phyloP scores from a whole-genome alignment of 805 yeast genomes.

The Saccharomycopsis sp. region DNA sequence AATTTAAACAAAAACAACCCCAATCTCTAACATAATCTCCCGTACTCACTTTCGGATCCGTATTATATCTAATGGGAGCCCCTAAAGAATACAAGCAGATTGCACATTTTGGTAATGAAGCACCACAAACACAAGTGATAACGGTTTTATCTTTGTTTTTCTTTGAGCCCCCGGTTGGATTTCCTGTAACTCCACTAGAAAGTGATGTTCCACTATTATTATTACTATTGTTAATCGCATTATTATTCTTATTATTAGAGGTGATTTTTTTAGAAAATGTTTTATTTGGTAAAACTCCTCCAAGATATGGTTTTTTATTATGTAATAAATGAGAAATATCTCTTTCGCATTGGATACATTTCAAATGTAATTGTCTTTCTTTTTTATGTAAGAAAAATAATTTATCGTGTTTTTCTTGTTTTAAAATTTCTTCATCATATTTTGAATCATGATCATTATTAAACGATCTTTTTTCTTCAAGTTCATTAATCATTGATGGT shows the following conservation, averaged over 20 bases:
- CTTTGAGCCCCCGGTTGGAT: neutral
- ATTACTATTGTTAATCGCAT: slow-evolving; percentile 6
- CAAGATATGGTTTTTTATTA: slow-evolving; percentile 12
- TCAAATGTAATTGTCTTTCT: slow-evolving; percentile 69
- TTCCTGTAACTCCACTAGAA: neutral
- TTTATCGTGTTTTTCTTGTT: neutral
- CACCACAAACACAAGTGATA: slow-evolving; percentile 43
- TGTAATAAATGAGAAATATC: slow-evolving; percentile 30
- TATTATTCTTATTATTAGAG: slow-evolving; percentile 15
- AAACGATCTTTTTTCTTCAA: too few species aligned
- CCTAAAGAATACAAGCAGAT: slow-evolving; percentile 80
- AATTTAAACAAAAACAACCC: slow-evolving; percentile 85
- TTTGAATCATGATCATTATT: too few species aligned
- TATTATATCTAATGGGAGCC: slow-evolving; percentile 28
- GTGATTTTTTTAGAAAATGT: neutral
- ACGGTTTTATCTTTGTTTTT: slow-evolving; percentile 10
- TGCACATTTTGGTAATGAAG: slow-evolving; percentile 82
- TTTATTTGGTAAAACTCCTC: too few species aligned
- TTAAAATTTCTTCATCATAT: neutral
- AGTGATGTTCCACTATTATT: neutral
- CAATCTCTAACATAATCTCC: slow-evolving; percentile 54
- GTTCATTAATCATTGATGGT: too few species aligned
- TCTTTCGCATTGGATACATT: slow-evolving; percentile 76
- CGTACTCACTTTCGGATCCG: slow-evolving; percentile 19
- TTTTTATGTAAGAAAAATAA: slow-evolving; percentile 10